Evolutionary conservation across 345 rosid genomes (phyloP), one percentile per base, ranked within the genome.

Genomic region (Pistacia vera): DNA sequence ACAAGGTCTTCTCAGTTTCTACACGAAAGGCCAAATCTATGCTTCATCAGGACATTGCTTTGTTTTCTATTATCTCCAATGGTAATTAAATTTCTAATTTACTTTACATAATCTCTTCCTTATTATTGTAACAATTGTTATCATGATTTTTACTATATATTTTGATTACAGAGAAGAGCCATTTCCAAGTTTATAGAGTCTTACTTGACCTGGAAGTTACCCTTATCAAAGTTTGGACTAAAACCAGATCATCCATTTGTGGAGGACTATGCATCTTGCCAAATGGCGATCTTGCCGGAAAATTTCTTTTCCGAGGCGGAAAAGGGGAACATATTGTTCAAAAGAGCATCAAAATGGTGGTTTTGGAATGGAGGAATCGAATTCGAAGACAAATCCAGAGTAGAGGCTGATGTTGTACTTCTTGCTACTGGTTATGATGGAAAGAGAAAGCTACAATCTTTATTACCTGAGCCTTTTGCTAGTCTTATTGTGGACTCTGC

Each of bases 231-330:
- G 68, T 85, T 84, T 70, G 91, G 93, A 25, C 69, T 89, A 67
- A 84, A 83, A 80, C 93, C 93, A 14, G 86, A 86, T 2, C 91
- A 87, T 66, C 84, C 88, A 41, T 89, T 89, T 33, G 81, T 63
- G 79, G 91, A 89, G 76, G 91, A 86, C 76, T 86, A 84, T 49
- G 89, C 91, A 3, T 81, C 91, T 8, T 89, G 93, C 78, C 93
- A 87, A 58, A 87, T 87, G 89, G 89, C 89, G 11, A 82, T 86
- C 66, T 30, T 89, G 70, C 93, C 93, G 0, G 90, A 87, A 16
- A 81, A 79, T 36, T 89, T 89, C 86, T 89, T 87, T 75, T 14
- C 81, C 0, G 88, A 84, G 75, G 90, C 90, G 0, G 88, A 89
- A 77, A 83, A 87, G 52, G 93, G 93, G 5, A 87, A 81, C n/a